phyloP scores from a whole-genome alignment of 306 rosid genomes.

The Prunus dulcis region DNA sequence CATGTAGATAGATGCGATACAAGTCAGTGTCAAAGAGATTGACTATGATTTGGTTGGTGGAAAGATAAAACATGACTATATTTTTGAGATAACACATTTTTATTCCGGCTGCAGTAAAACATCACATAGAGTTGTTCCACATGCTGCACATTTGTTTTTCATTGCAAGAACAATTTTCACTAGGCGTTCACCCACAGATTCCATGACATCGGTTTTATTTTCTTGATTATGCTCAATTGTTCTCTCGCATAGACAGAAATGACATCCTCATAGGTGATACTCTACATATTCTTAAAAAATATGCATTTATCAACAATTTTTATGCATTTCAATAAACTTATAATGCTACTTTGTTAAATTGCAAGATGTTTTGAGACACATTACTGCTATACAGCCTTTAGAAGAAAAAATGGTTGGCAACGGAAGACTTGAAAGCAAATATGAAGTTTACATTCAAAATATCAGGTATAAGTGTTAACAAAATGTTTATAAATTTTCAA shows the following conservation, averaged over 20 bases:
- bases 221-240: not conserved
- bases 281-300: not conserved
- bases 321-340: not conserved
- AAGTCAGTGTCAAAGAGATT: no score
- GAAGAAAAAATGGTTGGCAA: not conserved
- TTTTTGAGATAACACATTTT: no score
- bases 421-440: constrained; percentile 27
- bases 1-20: no score
- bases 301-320: not conserved
- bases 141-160: no score
- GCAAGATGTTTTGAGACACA: not conserved
- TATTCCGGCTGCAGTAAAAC: no score
- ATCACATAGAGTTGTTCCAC: no score
- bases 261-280: not conserved
- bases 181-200: not conserved
- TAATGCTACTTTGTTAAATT: not conserved
- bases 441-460: constrained; percentile 23
- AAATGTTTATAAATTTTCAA: not conserved
- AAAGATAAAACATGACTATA: no score
- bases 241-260: not conserved
- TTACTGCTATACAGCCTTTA: not conserved
- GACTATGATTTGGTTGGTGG: no score
- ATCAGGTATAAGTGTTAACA: not conserved
- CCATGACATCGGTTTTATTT: not conserved
- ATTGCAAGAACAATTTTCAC: no score